A percentile compares a stretch with the other conserved stretches of the same genome.
Conservation (phyloP, 257 asterid genomes). For the Misopates orontium region DNA sequence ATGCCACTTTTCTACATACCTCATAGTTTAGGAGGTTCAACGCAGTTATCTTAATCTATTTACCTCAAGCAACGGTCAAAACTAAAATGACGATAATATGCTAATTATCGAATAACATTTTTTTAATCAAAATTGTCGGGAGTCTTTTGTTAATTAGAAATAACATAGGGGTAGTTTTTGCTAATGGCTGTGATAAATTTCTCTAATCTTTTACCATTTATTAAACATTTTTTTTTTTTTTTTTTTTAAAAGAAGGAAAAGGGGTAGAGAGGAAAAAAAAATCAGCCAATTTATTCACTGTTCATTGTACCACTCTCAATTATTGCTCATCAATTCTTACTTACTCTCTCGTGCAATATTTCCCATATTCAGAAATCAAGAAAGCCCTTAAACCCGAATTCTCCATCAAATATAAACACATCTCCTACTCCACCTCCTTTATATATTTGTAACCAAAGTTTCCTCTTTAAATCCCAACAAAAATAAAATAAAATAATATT, state of each 20-base stretch:
- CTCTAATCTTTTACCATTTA: constrained; percentile 1
- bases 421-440: constrained; percentile 8
- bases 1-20: too few relatives aligned
- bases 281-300: constrained; percentile 20
- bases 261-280: background rate
- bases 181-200: too few relatives aligned
- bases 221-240: too few relatives aligned
- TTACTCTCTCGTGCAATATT: constrained; percentile 16
- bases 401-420: constrained; percentile 1
- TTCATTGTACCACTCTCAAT: constrained; percentile 24
- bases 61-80: too few relatives aligned
- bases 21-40: too few relatives aligned
- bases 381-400: constrained; percentile 9
- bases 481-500: background rate
- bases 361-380: constrained; percentile 13
- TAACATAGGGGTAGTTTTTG: too few relatives aligned
- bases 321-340: constrained; percentile 25
- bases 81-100: too few relatives aligned
- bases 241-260: background rate
- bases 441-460: constrained; percentile 3
- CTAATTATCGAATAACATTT: too few relatives aligned
- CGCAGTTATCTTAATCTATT: too few relatives aligned
- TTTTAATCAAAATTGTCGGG: too few relatives aligned
- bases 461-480: background rate
- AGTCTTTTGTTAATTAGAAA: too few relatives aligned